Evolutionary conservation across 768 basidiomycete species (phyloP), one percentile per base, ranked within the genome.

Genomic region (Crassisporium funariophilum): DNA sequence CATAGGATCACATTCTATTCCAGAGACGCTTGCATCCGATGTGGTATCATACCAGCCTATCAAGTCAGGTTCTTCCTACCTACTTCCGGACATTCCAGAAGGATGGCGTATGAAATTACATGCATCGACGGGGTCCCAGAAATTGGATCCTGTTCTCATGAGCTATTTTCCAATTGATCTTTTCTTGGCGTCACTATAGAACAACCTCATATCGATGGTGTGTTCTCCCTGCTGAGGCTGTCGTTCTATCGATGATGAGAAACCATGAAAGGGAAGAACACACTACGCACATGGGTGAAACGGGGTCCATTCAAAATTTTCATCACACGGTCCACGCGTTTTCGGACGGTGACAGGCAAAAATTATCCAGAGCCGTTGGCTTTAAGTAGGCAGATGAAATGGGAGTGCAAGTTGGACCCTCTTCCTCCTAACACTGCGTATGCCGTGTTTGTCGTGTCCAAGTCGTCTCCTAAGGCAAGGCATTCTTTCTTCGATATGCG

Each of bases 171-270:
- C 42, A 29, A 33, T 34, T 40, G 43, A 44, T 45, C 46, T 46
- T 47, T 46, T 47, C 41, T 52, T 47, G 47, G 49, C 36, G 42
- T 47, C 46, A 40, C 34, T n/a, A n/a, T n/a, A n/a, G n/a, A n/a
- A n/a, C n/a, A n/a, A n/a, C n/a, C n/a, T n/a, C 37, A 39, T 53
- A 63, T 63, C 63, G 64, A 61, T 63, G 56, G 49, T 41, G 35
- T n/a, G 45, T 47, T 17, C 37, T 33, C 52, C 41, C 33, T 37
- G 38, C 31, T 31, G 37, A 16, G 47, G 50, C 20, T 44, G 37
- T 41, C 39, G 27, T 35, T 48, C 54, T 50, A 41, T 50, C 43
- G 44, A 56, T 33, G 49, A 56, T 46, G 50, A 50, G 8, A 49
- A 50, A 47, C 56, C 53, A 48, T 25, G 56, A 60, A 59, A 54